phyloP scores from a whole-genome alignment of 1,284 basidiomycete genomes.

The Cystobasidium sp. region DNA sequence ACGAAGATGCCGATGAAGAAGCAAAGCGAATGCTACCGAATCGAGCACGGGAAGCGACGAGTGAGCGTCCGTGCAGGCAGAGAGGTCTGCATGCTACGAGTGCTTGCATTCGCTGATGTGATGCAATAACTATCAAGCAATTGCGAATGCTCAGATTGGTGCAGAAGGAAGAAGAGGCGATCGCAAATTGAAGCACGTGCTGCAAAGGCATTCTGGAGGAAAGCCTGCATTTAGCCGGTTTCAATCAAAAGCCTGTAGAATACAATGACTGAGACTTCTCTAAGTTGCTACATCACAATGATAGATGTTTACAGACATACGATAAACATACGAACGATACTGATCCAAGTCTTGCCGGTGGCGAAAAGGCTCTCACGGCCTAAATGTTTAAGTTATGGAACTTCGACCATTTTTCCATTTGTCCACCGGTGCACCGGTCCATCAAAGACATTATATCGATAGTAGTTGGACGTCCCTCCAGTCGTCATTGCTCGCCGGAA shows the following conservation, averaged over 20 bases:
- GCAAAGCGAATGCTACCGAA: not conserved
- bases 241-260: no score
- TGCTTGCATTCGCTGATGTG: constrained; percentile 8
- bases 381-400: not conserved
- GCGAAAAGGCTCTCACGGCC: not conserved
- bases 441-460: constrained; percentile 47
- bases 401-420: constrained; percentile 38
- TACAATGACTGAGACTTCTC: no score
- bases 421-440: constrained; percentile 44
- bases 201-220: no score
- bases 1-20: not conserved
- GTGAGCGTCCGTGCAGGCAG: not conserved
- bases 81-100: constrained; percentile 8
- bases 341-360: not conserved
- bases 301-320: no score
- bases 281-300: no score
- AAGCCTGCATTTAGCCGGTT: no score
- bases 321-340: no score
- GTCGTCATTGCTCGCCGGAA: constrained; percentile 57
- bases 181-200: constrained; percentile 4
- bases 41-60: not conserved
- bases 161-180: not conserved
- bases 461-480: constrained; percentile 55
- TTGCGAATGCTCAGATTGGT: not conserved
- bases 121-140: not conserved